These are phyloP conservation scores for Hymenoscyphus albidus DNA, from an alignment of 2,329 filamentous ascomycete species.

Conservation along the genomic window DNA sequence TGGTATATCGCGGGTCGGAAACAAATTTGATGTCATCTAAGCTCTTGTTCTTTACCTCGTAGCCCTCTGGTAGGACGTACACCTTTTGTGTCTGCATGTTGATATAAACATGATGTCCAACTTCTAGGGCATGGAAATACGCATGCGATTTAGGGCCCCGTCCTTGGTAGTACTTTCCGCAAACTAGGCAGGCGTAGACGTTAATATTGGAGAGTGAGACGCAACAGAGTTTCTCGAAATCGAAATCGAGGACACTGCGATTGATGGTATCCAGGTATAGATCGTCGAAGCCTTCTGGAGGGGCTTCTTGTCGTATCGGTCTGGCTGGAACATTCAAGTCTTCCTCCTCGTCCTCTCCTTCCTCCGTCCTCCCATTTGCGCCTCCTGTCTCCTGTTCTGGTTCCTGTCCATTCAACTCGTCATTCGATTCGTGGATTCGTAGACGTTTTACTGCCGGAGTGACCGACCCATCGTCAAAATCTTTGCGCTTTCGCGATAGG, in stretches of 20 bases:
- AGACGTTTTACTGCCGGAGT: slow-evolving; percentile 14
- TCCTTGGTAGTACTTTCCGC: slow-evolving; percentile 96
- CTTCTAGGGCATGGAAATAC: slow-evolving; percentile 94
- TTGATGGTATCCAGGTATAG: slow-evolving; percentile 97
- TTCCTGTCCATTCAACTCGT: background rate
- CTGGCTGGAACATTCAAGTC: slow-evolving; percentile 40
- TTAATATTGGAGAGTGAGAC: slow-evolving; percentile 97
- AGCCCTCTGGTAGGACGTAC: slow-evolving; percentile 90
- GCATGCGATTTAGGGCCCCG: slow-evolving; percentile 91
- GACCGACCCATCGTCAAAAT: slow-evolving; percentile 11
- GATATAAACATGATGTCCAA: slow-evolving; percentile 95
- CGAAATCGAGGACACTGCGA: slow-evolving; percentile 88
- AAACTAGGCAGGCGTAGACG: slow-evolving; percentile 95
- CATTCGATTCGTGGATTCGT: slow-evolving; percentile 11
- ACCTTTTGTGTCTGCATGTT: slow-evolving; percentile 93
- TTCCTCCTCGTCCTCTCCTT: slow-evolving; percentile 36
- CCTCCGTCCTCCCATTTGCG: slow-evolving; percentile 35
- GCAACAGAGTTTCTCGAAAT: slow-evolving; percentile 98
- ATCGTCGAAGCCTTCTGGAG: slow-evolving; percentile 85
- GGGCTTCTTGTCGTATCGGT: slow-evolving; percentile 66
- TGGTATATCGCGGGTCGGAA: slow-evolving; percentile 82
- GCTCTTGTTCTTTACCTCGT: slow-evolving; percentile 91
- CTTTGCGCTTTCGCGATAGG: slow-evolving; percentile 16
- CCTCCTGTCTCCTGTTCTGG: slow-evolving; percentile 30
- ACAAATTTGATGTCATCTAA: slow-evolving; percentile 98